Percentiles rank a stretch among this genome's conserved stretches.
Evolutionary conservation across 1,284 basidiomycete species (phyloP).

Genomic region (Puccinia novopanici): DNA sequence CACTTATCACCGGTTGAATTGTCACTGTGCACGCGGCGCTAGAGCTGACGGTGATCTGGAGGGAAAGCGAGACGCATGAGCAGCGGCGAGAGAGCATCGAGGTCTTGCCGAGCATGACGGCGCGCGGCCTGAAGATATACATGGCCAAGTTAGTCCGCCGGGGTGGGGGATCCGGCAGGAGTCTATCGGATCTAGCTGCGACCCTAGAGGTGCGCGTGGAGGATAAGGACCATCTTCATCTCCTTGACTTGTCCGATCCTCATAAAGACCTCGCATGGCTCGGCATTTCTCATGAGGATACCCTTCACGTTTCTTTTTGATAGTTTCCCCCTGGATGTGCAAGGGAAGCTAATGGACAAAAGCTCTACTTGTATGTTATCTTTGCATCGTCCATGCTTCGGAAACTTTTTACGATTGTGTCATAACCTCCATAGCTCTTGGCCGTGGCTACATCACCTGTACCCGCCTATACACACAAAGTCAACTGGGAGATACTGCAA

Average conservation of each 20-base stretch:
- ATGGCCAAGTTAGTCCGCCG: not conserved
- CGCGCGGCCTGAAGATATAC: slow-evolving; percentile 13
- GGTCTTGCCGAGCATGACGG: slow-evolving; percentile 24
- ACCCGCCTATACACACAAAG: too few species aligned
- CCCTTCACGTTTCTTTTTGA: slow-evolving; percentile 13
- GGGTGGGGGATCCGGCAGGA: not conserved
- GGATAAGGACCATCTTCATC: not conserved
- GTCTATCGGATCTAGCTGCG: not conserved
- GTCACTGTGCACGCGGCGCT: not conserved
- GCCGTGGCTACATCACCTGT: too few species aligned
- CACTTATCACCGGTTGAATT: not conserved
- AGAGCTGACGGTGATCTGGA: slow-evolving; percentile 4
- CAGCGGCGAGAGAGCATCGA: not conserved
- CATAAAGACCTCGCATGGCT: slow-evolving; percentile 24
- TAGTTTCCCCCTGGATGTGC: too few species aligned
- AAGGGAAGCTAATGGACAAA: too few species aligned
- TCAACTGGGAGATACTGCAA: too few species aligned
- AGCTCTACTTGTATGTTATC: too few species aligned
- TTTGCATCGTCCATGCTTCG: too few species aligned
- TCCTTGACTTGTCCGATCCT: slow-evolving; percentile 8
- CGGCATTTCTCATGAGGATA: slow-evolving; percentile 21
- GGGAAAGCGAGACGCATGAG: not conserved
- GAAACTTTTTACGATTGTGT: too few species aligned
- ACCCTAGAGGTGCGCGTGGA: not conserved
- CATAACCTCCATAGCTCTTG: too few species aligned